Conservation (phyloP, 192 early-diverging fungal species). For the Phlyctochytrium arcticum region DNA sequence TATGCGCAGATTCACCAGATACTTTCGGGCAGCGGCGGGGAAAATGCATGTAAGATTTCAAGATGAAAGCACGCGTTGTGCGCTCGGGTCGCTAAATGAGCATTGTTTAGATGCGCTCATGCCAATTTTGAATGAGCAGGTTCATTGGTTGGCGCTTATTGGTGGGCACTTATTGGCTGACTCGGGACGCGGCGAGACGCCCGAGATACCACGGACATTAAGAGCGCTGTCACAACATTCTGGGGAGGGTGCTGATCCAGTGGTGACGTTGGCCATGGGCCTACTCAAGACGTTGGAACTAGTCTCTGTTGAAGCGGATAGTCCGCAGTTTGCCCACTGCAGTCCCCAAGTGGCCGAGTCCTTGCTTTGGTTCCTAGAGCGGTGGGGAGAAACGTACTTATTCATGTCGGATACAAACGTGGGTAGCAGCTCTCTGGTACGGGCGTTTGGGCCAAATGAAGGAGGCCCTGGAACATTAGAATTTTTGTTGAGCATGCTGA, state of each 20-base stretch:
- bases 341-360: conserved; percentile 70
- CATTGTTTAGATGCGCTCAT: too few relatives aligned
- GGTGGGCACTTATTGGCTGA: conserved; percentile 65
- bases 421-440: conserved; percentile 39
- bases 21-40: conserved; percentile 39
- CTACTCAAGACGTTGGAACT: conserved; percentile 51
- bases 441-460: conserved; percentile 55
- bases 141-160: conserved; percentile 75
- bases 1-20: conserved; percentile 42
- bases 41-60: conserved; percentile 12
- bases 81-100: too few relatives aligned
- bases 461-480: conserved; percentile 55
- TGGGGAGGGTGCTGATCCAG: conserved; percentile 37
- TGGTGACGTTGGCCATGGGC: conserved; percentile 44
- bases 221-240: conserved; percentile 50
- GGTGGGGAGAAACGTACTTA: conserved; percentile 71
- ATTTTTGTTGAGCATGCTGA: conserved; percentile 56
- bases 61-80: too few relatives aligned
- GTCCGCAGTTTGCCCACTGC: conserved; percentile 47
- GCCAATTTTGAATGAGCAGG: conserved; percentile 52
- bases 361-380: conserved; percentile 68
- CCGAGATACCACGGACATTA: conserved; percentile 60
- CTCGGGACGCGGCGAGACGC: conserved; percentile 62
- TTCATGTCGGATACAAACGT: conserved; percentile 41
- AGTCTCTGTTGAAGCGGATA: conserved; percentile 46